Percentiles rank a stretch among this genome's conserved stretches.
Conservation (phyloP, 1,284 basidiomycete species). For the Dichomitus squalens region DNA sequence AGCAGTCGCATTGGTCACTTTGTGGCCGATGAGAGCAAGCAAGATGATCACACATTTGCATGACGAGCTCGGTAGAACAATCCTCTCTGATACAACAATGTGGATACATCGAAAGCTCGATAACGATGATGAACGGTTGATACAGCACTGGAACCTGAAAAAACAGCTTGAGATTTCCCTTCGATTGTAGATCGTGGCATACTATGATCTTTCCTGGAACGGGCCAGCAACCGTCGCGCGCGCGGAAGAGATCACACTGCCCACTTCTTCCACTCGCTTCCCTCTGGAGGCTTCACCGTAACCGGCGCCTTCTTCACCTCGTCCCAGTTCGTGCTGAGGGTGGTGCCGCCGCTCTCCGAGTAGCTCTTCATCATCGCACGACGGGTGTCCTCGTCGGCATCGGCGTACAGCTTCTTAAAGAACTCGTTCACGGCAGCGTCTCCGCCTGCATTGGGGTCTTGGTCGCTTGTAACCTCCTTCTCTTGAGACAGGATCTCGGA, state of each 20-base stretch:
- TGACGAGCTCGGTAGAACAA: no score
- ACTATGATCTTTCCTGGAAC: background rate
- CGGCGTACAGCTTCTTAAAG: constrained; percentile 84
- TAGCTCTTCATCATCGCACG: constrained; percentile 97
- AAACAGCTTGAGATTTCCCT: background rate
- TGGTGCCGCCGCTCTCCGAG: constrained; percentile 88
- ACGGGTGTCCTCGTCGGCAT: constrained; percentile 86
- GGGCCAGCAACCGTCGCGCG: no score
- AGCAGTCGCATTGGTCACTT: no score
- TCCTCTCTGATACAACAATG: background rate
- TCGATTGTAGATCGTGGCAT: background rate
- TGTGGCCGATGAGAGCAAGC: no score
- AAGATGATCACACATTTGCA: no score
- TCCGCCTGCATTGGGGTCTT: constrained; percentile 85
- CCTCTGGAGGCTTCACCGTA: constrained; percentile 79
- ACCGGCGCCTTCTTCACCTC: constrained; percentile 75
- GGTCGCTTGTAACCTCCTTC: constrained; percentile 60
- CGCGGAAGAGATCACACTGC: constrained; percentile 21
- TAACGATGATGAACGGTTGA: background rate
- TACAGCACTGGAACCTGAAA: background rate
- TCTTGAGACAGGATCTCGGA: constrained; percentile 63
- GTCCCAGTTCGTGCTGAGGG: constrained; percentile 92
- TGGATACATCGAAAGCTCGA: constrained; percentile 4
- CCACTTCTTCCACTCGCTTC: constrained; percentile 84
- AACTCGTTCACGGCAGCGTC: constrained; percentile 77